Evolutionary conservation across 768 basidiomycete genomes (phyloP).

Genomic region (Panus rudis): DNA sequence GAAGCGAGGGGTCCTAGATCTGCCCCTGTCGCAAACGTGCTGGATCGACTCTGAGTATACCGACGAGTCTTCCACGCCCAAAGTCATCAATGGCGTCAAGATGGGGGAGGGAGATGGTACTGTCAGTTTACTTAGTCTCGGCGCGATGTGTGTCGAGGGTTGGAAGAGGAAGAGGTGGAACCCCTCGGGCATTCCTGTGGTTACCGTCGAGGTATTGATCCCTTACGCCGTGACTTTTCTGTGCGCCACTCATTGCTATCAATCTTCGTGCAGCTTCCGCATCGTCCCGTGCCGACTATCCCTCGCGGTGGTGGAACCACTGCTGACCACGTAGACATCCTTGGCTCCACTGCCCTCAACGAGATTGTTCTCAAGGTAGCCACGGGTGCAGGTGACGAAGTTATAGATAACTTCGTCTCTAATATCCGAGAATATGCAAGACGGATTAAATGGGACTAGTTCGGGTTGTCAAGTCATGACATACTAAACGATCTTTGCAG

Average conservation of each 20-base stretch:
- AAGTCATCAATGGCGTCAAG: constrained; percentile 79
- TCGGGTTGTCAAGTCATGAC: no score
- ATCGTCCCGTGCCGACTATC: constrained; percentile 62
- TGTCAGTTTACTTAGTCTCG: constrained; percentile 75
- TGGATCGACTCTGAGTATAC: constrained; percentile 87
- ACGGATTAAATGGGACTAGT: constrained; percentile 71
- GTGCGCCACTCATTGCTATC: background rate
- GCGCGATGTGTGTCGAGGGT: constrained; percentile 95
- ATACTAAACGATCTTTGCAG: no score
- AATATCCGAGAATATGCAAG: constrained; percentile 69
- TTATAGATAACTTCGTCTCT: constrained; percentile 66
- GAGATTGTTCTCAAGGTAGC: constrained; percentile 89
- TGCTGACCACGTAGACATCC: constrained; percentile 72
- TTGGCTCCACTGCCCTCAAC: constrained; percentile 74
- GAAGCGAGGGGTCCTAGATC: constrained; percentile 40
- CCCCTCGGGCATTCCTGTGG: constrained; percentile 79
- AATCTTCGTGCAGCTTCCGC: constrained; percentile 54
- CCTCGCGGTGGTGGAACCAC: constrained; percentile 91
- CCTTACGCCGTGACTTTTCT: background rate
- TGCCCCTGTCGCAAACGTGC: constrained; percentile 49
- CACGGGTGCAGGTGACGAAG: constrained; percentile 70
- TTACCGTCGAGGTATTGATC: constrained; percentile 74
- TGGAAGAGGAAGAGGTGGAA: constrained; percentile 91
- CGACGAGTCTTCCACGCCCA: constrained; percentile 51
- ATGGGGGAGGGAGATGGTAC: constrained; percentile 97